Conservation (phyloP, 352 stramenopile genomes). For the Pythium pyrilobum region DNA sequence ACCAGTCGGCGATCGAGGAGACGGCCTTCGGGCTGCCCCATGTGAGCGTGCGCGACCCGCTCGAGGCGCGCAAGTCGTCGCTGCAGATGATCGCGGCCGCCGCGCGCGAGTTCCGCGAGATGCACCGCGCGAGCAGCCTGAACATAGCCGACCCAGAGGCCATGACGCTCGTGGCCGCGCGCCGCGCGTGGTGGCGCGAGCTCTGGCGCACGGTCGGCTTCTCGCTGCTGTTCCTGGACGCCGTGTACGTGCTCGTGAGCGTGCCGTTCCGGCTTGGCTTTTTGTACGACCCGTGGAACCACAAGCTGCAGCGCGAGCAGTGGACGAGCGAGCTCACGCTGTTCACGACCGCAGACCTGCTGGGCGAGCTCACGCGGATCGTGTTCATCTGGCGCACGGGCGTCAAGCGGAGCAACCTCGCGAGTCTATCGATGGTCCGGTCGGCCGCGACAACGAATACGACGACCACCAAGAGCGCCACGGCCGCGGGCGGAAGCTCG, state of each 20-base stretch:
- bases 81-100: constrained; percentile 15
- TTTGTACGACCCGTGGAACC: constrained; percentile 33
- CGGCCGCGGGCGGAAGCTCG: not conserved
- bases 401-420: not conserved
- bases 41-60: not conserved
- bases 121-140: constrained; percentile 2
- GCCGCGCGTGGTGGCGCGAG: constrained; percentile 1
- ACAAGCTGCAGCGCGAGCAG: not conserved
- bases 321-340: constrained; percentile 26
- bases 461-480: not conserved
- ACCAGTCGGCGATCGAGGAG: constrained; percentile 5
- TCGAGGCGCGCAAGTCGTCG: constrained; percentile 5
- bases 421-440: not conserved
- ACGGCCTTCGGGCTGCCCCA: constrained; percentile 12
- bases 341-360: constrained; percentile 18
- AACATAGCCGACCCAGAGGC: not conserved
- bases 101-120: constrained; percentile 2
- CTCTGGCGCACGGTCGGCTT: not conserved
- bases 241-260: constrained; percentile 24
- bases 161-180: not conserved
- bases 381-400: not conserved
- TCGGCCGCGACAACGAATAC: not conserved
- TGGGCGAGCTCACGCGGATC: constrained; percentile 8
- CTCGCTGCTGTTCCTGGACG: constrained; percentile 18
- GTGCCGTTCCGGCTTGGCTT: constrained; percentile 34